Conservation (phyloP, 306 rosid species). For the Crataegus laevigata region DNA sequence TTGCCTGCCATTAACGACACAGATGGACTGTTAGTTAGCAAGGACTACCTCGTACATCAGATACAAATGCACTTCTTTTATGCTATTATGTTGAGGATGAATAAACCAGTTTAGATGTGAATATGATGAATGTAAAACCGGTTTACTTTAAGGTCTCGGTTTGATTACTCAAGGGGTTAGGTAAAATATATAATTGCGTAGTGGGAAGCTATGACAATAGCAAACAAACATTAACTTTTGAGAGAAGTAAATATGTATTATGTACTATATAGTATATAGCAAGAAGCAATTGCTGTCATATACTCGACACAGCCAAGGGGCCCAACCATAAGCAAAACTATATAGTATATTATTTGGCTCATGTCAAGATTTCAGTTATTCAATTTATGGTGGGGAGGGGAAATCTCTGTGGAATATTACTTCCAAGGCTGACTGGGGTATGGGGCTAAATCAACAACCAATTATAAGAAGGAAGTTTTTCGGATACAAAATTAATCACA, state of each 20-base stretch:
- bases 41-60: neutral
- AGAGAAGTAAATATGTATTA: too few species aligned
- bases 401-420: neutral
- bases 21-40: neutral
- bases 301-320: neutral
- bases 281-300: neutral
- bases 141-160: neutral
- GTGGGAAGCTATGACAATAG: too few species aligned
- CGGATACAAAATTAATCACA: too few species aligned
- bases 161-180: neutral
- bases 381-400: neutral
- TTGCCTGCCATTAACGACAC: conserved; percentile 47
- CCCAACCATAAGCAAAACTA: neutral
- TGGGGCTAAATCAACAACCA: neutral
- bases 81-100: neutral
- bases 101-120: neutral
- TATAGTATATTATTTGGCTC: neutral
- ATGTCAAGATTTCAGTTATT: neutral
- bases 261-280: neutral
- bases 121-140: neutral
- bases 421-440: neutral
- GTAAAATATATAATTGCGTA: neutral
- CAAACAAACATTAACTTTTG: too few species aligned
- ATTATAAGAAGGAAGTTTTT: neutral
- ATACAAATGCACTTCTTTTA: neutral